Evolutionary conservation across 1,284 basidiomycete species (phyloP).

Genomic region (Kalmanozyma brasiliensis): DNA sequence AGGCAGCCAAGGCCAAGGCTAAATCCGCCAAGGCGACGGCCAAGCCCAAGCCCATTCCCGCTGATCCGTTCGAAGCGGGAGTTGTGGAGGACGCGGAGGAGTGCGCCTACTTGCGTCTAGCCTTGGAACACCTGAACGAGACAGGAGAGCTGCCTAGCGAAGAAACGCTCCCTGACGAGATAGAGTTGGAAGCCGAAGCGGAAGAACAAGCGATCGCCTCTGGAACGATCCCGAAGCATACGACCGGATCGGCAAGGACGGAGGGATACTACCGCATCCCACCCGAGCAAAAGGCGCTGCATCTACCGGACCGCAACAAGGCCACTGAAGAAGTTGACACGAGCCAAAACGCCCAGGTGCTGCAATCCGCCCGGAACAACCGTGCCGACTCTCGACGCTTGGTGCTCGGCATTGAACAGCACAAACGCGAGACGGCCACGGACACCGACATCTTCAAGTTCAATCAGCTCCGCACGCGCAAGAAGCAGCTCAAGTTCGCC

Average conservation of each 20-base stretch:
- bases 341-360: slow-evolving; percentile 65
- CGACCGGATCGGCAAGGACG: slow-evolving; percentile 85
- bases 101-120: slow-evolving; percentile 82
- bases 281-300: slow-evolving; percentile 88
- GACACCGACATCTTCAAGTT: slow-evolving; percentile 82
- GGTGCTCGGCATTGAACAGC: slow-evolving; percentile 92
- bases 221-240: slow-evolving; percentile 69
- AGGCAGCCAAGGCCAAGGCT: slow-evolving; percentile 10
- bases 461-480: slow-evolving; percentile 96
- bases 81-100: slow-evolving; percentile 91
- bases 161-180: slow-evolving; percentile 26
- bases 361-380: slow-evolving; percentile 87
- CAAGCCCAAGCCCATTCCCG: slow-evolving; percentile 26
- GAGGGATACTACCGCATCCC: slow-evolving; percentile 96
- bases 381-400: slow-evolving; percentile 93
- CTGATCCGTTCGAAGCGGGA: slow-evolving; percentile 73
- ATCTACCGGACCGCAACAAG: slow-evolving; percentile 75
- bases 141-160: slow-evolving; percentile 47
- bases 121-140: slow-evolving; percentile 69
- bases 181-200: slow-evolving; percentile 37
- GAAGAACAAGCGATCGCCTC: slow-evolving; percentile 61
- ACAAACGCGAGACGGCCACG: slow-evolving; percentile 75
- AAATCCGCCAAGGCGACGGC: slow-evolving; percentile 23
- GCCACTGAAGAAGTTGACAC: slow-evolving; percentile 69
- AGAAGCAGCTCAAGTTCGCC: slow-evolving; percentile 96